Conservation (phyloP, 1,284 basidiomycete species). For the Ustilago sp. region DNA sequence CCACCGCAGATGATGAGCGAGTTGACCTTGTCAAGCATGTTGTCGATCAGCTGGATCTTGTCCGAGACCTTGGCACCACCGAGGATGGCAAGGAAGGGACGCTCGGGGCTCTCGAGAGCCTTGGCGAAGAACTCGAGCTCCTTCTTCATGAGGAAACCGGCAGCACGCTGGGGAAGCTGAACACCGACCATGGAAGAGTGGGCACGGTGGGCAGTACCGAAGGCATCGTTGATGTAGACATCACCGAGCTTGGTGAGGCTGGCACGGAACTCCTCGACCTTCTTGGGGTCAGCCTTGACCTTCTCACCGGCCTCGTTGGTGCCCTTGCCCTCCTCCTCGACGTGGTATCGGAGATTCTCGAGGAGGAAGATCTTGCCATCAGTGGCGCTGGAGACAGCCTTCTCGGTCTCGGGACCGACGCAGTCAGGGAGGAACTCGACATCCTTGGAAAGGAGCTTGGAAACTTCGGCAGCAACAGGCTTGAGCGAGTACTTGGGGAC, state of each 20-base stretch:
- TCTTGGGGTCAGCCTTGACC: slow-evolving; percentile 87
- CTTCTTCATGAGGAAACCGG: slow-evolving; percentile 98
- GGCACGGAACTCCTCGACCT: slow-evolving; percentile 86
- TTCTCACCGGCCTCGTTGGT: slow-evolving; percentile 94
- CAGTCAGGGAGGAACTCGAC: slow-evolving; percentile 87
- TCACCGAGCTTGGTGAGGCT: slow-evolving; percentile 91
- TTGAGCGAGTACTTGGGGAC: slow-evolving; percentile 91
- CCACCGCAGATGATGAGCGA: slow-evolving; percentile 96
- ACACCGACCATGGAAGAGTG: slow-evolving; percentile 99
- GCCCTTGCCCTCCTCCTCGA: slow-evolving; percentile 94
- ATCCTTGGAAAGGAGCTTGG: slow-evolving; percentile 69
- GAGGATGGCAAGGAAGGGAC: slow-evolving; percentile 97
- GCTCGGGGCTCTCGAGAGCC: slow-evolving; percentile 91
- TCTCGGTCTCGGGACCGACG: slow-evolving; percentile 86
- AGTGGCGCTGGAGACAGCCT: slow-evolving; percentile 78
- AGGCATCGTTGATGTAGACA: slow-evolving; percentile 98
- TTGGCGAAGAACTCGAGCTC: slow-evolving; percentile 99
- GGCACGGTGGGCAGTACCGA: slow-evolving; percentile 97
- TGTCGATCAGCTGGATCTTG: slow-evolving; percentile 98
- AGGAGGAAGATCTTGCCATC: slow-evolving; percentile 88
- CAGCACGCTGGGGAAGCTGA: slow-evolving; percentile 89
- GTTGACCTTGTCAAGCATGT: slow-evolving; percentile 99
- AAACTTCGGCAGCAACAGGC: slow-evolving; percentile 76
- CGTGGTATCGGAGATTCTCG: slow-evolving; percentile 98
- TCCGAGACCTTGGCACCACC: slow-evolving; percentile 99